Evolutionary conservation across 2,329 filamentous ascomycete genomes (phyloP).

Genomic region (Aspergillus novofumigatus): DNA sequence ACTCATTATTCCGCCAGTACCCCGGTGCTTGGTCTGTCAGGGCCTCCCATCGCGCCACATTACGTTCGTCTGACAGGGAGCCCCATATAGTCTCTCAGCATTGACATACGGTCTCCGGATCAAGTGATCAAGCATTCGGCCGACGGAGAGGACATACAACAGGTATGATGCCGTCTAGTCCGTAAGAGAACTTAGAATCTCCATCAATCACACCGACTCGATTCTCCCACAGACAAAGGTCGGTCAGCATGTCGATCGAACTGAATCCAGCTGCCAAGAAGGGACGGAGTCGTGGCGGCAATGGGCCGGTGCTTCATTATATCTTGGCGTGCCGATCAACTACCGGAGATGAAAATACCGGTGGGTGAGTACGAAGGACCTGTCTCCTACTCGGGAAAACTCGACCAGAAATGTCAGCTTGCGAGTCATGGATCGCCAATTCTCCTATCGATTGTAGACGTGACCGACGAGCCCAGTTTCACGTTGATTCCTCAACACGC

Average conservation of each 20-base stretch:
- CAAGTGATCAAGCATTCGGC: neutral
- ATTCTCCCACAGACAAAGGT: neutral
- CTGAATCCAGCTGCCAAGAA: neutral
- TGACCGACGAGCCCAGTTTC: neutral
- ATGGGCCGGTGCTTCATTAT: neutral
- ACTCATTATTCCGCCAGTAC: neutral
- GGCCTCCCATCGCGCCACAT: constrained; percentile 5
- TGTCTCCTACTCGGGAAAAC: neutral
- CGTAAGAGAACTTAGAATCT: neutral
- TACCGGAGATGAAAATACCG: neutral
- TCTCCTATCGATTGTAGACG: neutral
- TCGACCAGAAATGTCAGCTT: neutral
- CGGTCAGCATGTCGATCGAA: neutral
- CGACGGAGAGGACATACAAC: neutral
- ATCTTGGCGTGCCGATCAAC: neutral
- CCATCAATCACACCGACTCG: neutral
- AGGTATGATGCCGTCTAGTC: neutral
- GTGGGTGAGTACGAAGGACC: neutral
- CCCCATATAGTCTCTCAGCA: neutral
- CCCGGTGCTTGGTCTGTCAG: constrained; percentile 4
- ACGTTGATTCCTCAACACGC: no score
- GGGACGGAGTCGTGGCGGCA: neutral
- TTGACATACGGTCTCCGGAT: neutral
- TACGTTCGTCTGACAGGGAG: neutral
- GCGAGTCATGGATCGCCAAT: neutral